phyloP scores from a whole-genome alignment of 768 basidiomycete genomes.

The Boletus speciosus region DNA sequence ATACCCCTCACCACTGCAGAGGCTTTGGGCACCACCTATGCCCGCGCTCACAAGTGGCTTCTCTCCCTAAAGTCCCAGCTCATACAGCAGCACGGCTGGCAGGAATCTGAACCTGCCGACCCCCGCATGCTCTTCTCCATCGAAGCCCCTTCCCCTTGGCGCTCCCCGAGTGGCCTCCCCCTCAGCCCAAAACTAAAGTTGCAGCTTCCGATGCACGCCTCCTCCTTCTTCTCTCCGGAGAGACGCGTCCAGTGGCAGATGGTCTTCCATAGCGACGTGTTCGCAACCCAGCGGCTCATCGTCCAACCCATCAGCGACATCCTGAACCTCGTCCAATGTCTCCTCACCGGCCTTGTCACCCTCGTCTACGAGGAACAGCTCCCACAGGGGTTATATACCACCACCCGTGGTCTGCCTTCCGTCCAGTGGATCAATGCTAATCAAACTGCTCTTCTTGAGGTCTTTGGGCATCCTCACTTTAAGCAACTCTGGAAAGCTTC shows the following conservation, averaged over 20 bases:
- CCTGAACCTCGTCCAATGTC: slow-evolving; percentile 64
- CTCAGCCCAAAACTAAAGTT: slow-evolving; percentile 71
- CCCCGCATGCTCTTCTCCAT: slow-evolving; percentile 74
- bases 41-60: slow-evolving; percentile 76
- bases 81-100: slow-evolving; percentile 67
- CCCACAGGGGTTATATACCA: slow-evolving; percentile 67
- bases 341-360: slow-evolving; percentile 68
- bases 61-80: slow-evolving; percentile 59
- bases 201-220: slow-evolving; percentile 73
- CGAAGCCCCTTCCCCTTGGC: slow-evolving; percentile 75
- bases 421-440: slow-evolving; percentile 74
- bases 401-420: slow-evolving; percentile 73
- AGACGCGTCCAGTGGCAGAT: slow-evolving; percentile 85
- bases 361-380: slow-evolving; percentile 73
- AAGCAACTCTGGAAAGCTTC: slow-evolving; percentile 70
- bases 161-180: slow-evolving; percentile 70
- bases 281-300: slow-evolving; percentile 66
- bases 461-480: slow-evolving; percentile 73
- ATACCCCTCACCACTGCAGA: slow-evolving; percentile 83
- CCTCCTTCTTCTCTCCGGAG: slow-evolving; percentile 83
- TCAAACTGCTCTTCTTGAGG: slow-evolving; percentile 60
- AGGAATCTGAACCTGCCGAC: slow-evolving; percentile 56
- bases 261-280: slow-evolving; percentile 80
- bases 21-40: slow-evolving; percentile 75
- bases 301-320: slow-evolving; percentile 69